Evolutionary conservation across 2,329 filamentous ascomycete species (phyloP).

Genomic region (Apiospora marii): DNA sequence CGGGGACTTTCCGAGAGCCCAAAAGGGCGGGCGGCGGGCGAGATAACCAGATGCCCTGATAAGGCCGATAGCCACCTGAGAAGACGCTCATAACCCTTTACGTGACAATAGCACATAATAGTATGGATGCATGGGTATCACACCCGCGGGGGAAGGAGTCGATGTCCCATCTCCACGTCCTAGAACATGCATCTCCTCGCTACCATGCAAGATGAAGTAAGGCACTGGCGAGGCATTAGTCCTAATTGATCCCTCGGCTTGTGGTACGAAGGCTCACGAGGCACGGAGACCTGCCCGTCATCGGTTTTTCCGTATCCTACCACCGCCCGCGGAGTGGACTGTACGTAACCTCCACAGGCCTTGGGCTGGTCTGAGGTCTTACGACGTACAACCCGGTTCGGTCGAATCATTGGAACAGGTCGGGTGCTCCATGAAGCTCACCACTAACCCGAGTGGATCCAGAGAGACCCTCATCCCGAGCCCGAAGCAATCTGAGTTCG

Average conservation of each 20-base stretch:
- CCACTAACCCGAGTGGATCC: conserved; percentile 10
- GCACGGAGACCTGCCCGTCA: conserved; percentile 12
- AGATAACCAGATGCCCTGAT: conserved; percentile 11
- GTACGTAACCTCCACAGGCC: neutral
- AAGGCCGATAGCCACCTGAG: neutral
- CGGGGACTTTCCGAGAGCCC: neutral
- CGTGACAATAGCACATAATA: conserved; percentile 23
- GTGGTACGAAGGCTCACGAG: neutral
- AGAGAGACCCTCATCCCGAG: conserved; percentile 8
- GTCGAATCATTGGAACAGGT: neutral
- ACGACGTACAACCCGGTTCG: neutral
- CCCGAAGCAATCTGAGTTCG: conserved; percentile 7
- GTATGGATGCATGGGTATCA: conserved; percentile 3
- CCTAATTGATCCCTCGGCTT: neutral
- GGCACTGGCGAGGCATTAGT: conserved; percentile 19
- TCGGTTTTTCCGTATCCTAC: neutral
- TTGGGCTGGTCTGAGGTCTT: conserved; percentile 4
- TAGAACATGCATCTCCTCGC: conserved; percentile 22
- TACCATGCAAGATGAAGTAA: neutral
- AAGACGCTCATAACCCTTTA: conserved; percentile 12
- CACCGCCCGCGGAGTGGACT: neutral
- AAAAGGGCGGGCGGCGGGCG: neutral
- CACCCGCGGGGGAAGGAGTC: neutral
- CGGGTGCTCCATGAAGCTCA: neutral
- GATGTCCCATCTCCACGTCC: neutral